Conservation (phyloP, 345 rosid species). For the Citrus reticulata region DNA sequence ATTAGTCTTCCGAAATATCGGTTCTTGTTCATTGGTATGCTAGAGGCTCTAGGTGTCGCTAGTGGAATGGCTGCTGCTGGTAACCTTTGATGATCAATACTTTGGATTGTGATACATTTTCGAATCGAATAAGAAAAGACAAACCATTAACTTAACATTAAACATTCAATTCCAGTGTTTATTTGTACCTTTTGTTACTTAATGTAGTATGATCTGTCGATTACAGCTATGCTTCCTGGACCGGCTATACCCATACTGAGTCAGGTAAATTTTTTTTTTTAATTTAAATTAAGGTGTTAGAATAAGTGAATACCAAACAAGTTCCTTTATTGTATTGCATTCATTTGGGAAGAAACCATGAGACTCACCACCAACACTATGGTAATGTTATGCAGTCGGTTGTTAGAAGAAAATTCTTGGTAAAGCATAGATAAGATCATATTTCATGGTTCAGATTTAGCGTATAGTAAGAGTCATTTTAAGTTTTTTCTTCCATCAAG, state of each 20-base stretch:
- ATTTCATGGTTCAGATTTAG: background rate
- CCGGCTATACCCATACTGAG: slow-evolving; percentile 77
- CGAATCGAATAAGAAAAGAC: background rate
- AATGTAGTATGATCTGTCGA: slow-evolving; percentile 10
- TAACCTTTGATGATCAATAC: slow-evolving; percentile 10
- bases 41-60: slow-evolving; percentile 78
- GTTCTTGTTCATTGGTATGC: slow-evolving; percentile 58
- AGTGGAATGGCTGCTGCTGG: slow-evolving; percentile 93
- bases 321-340: no score
- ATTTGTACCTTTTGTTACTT: background rate
- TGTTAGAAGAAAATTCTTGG: background rate
- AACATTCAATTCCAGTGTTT: background rate
- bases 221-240: slow-evolving; percentile 85
- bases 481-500: background rate
- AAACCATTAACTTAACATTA: background rate
- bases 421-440: background rate
- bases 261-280: slow-evolving; percentile 43
- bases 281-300: no score
- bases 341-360: no score
- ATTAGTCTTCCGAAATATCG: slow-evolving; percentile 64
- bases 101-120: background rate
- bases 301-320: no score
- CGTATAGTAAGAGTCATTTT: background rate
- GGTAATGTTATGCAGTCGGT: background rate
- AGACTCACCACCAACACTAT: background rate